phyloP scores from a whole-genome alignment of 805 yeast genomes.

The Isabelozyma pseudorhagii region DNA sequence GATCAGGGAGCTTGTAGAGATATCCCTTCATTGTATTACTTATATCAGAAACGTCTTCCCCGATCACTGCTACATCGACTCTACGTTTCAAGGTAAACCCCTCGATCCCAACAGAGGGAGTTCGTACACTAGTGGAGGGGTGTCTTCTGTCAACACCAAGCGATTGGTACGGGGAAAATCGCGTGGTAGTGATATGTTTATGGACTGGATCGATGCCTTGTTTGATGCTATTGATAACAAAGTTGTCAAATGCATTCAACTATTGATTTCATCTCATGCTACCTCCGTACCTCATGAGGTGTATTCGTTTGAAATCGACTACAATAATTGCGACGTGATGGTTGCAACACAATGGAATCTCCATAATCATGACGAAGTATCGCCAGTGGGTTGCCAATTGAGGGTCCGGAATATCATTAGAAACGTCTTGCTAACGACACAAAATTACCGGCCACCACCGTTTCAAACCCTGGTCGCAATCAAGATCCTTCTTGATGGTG shows the following conservation, averaged over 20 bases:
- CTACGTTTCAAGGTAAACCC: neutral
- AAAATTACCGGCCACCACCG: neutral
- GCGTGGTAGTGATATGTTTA: neutral
- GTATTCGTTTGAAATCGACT: neutral
- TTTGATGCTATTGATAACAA: neutral
- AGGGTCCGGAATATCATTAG: neutral
- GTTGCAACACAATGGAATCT: neutral
- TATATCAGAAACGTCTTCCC: neutral
- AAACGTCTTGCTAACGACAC: neutral
- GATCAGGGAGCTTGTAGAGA: neutral
- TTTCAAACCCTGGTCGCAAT: neutral
- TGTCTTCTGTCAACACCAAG: neutral
- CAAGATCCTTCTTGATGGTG: neutral
- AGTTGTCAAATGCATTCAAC: neutral
- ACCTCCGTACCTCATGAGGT: neutral
- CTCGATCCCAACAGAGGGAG: neutral
- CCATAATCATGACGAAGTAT: neutral
- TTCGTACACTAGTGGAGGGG: neutral
- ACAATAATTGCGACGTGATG: neutral
- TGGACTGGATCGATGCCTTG: neutral
- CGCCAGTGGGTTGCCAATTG: neutral
- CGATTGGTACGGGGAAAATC: neutral
- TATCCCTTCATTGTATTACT: neutral
- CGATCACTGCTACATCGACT: neutral
- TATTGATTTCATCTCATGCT: neutral